Evolutionary conservation across 2,329 filamentous ascomycete species (phyloP), one percentile per base, ranked within the genome.

Genomic region (Piedraia hortae): DNA sequence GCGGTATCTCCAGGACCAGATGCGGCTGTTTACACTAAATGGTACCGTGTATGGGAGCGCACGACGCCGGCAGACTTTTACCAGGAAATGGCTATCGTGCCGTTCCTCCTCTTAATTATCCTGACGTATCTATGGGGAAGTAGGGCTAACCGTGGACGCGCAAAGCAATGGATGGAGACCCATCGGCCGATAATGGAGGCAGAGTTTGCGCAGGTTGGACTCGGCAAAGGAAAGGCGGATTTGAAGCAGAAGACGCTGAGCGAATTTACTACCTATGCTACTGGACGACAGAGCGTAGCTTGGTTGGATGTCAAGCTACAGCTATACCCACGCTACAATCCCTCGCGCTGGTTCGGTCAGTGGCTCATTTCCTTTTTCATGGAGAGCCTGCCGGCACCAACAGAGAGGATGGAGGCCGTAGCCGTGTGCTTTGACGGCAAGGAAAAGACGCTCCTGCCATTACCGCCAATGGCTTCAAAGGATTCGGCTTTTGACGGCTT

Each of bases 21-120:
- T n/a, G n/a, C n/a, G n/a, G n/a, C n/a, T n/a, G 72, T 74, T 8
- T 91, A 71, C 47, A 90, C 78, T 22, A 77, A 75, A 54, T 97
- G 85, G 85, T 97, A 93, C 53, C 77, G 78, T 25, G 56, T 93
- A 29, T 85, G 89, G 59, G 80, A 93, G 59, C 77, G 85, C 39
- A 67, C 80, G 38, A 66, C 66, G 12, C 52, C 69, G 28, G 59
- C 57, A 39, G 85, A 97, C 45, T 97, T 97, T 58, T 66, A 66
- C 49, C 60, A 69, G 37, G 85, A 97, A 52, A 70, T 73, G 27
- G 51, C 78, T 43, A 72, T 97, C 37, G 51, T 91, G 28, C 59
- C 62, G 15, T 55, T 78, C 38, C 62, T 91, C 34, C 40, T 67
- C 24, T 32, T 89, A 23, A 60, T 91, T 32, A 54, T 91, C 32